Percentiles rank a stretch among this genome's conserved stretches.
phyloP scores from a whole-genome alignment of 1,284 basidiomycete species.

The Cryptococcus depauperatus region DNA sequence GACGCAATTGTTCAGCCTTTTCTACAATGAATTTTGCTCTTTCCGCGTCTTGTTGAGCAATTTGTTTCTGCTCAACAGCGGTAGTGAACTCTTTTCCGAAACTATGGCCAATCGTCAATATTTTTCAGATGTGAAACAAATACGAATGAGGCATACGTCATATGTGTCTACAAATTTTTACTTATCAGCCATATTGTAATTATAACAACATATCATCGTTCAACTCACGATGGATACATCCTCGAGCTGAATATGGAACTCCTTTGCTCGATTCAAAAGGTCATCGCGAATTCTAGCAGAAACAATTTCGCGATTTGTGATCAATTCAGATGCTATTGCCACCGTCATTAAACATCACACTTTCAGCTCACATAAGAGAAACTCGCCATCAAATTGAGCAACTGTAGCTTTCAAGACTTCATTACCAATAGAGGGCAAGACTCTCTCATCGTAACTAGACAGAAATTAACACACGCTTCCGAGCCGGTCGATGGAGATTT shows the following conservation, averaged over 20 bases:
- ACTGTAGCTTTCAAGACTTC: conserved; percentile 98
- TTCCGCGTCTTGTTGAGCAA: conserved; percentile 70
- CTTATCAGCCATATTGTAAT: too few relatives aligned
- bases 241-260: conserved; percentile 93
- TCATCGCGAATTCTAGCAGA: conserved; percentile 92
- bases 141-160: conserved; percentile 38
- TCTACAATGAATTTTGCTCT: conserved; percentile 98
- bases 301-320: conserved; percentile 57
- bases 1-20: conserved; percentile 91
- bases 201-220: too few relatives aligned
- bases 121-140: background rate
- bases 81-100: conserved; percentile 51
- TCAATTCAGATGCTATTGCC: conserved; percentile 70
- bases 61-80: conserved; percentile 88
- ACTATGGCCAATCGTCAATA: conserved; percentile 5
- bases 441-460: conserved; percentile 71
- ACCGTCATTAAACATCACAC: background rate
- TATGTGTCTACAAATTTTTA: conserved; percentile 48
- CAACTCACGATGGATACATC: conserved; percentile 75
- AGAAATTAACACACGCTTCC: background rate
- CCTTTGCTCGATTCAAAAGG: conserved; percentile 82
- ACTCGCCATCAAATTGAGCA: conserved; percentile 83
- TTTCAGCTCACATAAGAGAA: background rate
- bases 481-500: conserved; percentile 9
- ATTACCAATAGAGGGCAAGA: conserved; percentile 83